Percentiles rank a stretch among this genome's conserved stretches.
phyloP scores from a whole-genome alignment of 306 rosid species.

The Fragaria vesca region DNA sequence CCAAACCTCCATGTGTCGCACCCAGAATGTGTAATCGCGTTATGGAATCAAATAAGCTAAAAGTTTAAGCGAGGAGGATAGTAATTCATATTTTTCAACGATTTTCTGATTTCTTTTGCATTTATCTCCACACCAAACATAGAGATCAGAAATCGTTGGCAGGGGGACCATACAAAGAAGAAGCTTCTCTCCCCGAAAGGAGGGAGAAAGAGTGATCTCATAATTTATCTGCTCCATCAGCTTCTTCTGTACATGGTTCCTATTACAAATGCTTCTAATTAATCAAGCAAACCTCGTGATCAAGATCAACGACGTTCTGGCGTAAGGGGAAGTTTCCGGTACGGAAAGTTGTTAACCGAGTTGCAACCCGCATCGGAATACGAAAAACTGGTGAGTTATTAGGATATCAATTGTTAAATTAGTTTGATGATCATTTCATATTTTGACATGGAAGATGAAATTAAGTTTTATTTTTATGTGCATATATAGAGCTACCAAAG shows the following conservation, averaged over 20 bases:
- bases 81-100: background rate
- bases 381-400: conserved; percentile 47
- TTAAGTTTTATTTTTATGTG: background rate
- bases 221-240: background rate
- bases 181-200: background rate
- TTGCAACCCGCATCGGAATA: conserved; percentile 44
- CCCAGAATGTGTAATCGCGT: background rate
- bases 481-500: conserved; percentile 49
- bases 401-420: background rate
- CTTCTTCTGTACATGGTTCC: background rate
- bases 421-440: background rate
- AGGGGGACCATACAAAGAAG: background rate
- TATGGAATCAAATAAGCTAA: conserved; percentile 13
- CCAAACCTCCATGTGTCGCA: conserved; percentile 33
- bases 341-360: conserved; percentile 37
- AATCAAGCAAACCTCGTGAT: background rate
- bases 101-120: background rate
- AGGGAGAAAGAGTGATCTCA: background rate
- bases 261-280: background rate
- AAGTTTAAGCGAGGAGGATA: background rate
- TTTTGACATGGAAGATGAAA: background rate
- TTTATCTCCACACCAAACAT: background rate
- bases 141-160: background rate
- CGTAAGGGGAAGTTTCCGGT: conserved; percentile 34
- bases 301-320: conserved; percentile 48